Percentiles rank a stretch among this genome's conserved stretches.
These are phyloP conservation scores for Tilletia indica DNA, from an alignment of 1,284 basidiomycete species.

Conservation along the genomic window DNA sequence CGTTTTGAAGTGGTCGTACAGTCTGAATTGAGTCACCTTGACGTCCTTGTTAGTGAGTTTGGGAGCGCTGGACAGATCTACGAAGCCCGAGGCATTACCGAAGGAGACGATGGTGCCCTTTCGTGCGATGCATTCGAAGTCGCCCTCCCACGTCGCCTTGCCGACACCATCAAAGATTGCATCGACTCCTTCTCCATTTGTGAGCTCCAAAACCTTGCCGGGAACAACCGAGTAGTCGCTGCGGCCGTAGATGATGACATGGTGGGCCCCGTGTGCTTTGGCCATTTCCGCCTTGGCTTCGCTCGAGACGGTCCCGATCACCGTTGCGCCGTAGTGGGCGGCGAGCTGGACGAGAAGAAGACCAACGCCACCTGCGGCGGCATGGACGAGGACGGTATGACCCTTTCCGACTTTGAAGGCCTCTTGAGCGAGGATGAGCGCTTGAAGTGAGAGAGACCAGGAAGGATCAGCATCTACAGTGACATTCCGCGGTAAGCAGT, in stretches of 20 bases:
- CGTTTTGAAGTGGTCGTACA: slow-evolving; percentile 62
- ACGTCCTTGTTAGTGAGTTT: slow-evolving; percentile 79
- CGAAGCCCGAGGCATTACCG: slow-evolving; percentile 83
- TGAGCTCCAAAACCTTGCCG: slow-evolving; percentile 62
- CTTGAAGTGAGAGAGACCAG: slow-evolving; percentile 41
- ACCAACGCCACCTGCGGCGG: slow-evolving; percentile 76
- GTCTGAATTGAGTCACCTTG: slow-evolving; percentile 60
- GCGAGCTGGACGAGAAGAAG: slow-evolving; percentile 60
- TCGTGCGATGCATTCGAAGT: slow-evolving; percentile 70
- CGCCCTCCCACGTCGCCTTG: slow-evolving; percentile 58
- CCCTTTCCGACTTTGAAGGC: slow-evolving; percentile 73
- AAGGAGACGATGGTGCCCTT: slow-evolving; percentile 70
- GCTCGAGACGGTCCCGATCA: slow-evolving; percentile 91
- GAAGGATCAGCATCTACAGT: too few relatives aligned
- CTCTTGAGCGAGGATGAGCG: slow-evolving; percentile 75
- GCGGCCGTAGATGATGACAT: slow-evolving; percentile 76
- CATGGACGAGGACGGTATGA: slow-evolving; percentile 72
- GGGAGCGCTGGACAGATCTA: slow-evolving; percentile 67
- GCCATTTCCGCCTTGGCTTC: slow-evolving; percentile 81
- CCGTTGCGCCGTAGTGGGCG: slow-evolving; percentile 69
- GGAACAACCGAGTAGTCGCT: slow-evolving; percentile 21
- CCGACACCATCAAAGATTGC: slow-evolving; percentile 92
- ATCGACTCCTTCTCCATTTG: slow-evolving; percentile 73
- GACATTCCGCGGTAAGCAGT: too few relatives aligned
- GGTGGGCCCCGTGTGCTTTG: slow-evolving; percentile 74